Evolutionary conservation across 2,329 filamentous ascomycete species (phyloP), one percentile per base, ranked within the genome.

Genomic region (Fusarium tricinctum): DNA sequence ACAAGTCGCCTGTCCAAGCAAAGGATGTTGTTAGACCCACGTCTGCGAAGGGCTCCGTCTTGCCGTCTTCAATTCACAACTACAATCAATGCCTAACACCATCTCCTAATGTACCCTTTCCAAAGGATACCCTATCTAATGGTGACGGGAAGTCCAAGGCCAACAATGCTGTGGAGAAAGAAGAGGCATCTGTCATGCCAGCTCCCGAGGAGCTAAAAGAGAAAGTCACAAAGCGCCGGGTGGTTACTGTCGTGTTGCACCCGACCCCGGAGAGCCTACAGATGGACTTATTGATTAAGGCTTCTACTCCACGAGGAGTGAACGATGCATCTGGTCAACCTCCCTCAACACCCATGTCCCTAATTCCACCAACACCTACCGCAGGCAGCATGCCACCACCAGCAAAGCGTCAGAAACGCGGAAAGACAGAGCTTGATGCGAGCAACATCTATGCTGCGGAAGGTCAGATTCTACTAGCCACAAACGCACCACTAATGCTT

Each of bases 11-110:
- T 42, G 84, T 85, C 46, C 85, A 86, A 65, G 82, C 85, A 70
- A 89, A 93, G 75, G 88, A 87, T 82, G 58, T 85, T 82, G 49
- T 83, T 81, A 51, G 82, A 82, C 26, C 78, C 5, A 71, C 76
- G 8, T 83, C 88, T 2, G 82, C 86, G 20, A 86, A 87, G 17
- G 89, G 85, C 69, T 90, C 90, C 54, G 86, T 86, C 39, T 81
- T 85, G 5, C 89, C 91, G 13, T 95, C 92, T 67, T 97, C 94
- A 1, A 91, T 99, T 44, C 94, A 99, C 78, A 97, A 97, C 77
- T 92, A 94, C 77, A 97, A 94, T 74, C 89, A 90, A 63, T 96
- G 93, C 74, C 85, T 98, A 47, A 97, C 94, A 0, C 96, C 95
- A 0, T 98, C 96, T 0, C 89, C 94, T 0, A 94, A 91, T 76